Base-by-base conservation (phyloP, 202 grass and related monocot species). In the Setaria viridis region DNA sequence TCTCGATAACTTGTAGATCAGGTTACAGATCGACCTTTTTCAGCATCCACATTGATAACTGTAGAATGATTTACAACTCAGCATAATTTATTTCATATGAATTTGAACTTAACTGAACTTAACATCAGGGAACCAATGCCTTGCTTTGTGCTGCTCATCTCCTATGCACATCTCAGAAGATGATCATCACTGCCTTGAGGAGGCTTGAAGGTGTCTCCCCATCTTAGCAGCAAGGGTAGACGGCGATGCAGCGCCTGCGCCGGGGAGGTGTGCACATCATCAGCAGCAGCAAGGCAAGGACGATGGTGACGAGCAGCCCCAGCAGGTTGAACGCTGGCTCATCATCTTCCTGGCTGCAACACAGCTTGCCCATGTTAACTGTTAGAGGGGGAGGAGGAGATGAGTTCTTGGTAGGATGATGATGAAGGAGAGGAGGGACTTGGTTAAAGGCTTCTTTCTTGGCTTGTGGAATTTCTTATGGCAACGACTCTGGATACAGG, bases 311-410 rank as follows among this genome's bases (percentile, higher is more conserved):
- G 1, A 99, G 37, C 30, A 96, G 49, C 54, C 88, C 79, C 86
- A 90, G 62, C 51, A 87, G 14, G 74, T 78, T 92, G 87, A 93
- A 83, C 48, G 19, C 88, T 45, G 80, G 78, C 41, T 91, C 80
- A 0, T 96, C 88, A 1, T 95, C 88, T 15, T 70, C 63, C 6
- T 85, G 65, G 2, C 66, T 60, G 79, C 81, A 92, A 51, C 93
- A 99, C 53, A 99, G 0, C 86, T 96, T 99, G 59, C 93, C 93
- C 97, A 99, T 99, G 14, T 9, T 46, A 51, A 11, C 37, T 47
- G 20, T 50, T 35, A 45, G 29, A 43, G 35, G 51, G 17, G 8
- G 62, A 14, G 20, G 63, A 69, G 47, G 49, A 32, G 16, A 50
- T 11, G 21, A 37, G 62, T 78, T 78, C 66, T 65, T 64, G 63